Evolutionary conservation across 768 basidiomycete genomes (phyloP), one percentile per base, ranked within the genome.

Genomic region (Lentinula aciculospora): DNA sequence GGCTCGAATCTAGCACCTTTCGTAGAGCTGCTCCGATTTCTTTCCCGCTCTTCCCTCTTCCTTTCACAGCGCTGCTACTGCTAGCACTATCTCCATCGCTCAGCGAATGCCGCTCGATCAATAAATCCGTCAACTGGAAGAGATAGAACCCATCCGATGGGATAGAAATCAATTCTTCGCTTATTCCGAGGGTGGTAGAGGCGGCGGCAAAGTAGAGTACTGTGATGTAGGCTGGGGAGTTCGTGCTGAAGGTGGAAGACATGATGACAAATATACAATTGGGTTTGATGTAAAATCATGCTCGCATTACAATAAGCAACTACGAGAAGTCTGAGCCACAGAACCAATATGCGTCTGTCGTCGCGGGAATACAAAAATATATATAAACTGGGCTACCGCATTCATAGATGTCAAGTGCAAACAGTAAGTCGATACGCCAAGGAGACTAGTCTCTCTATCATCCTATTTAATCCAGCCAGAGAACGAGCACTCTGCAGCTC

Each of bases 161-260:
- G 3, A 92, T 76, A 2, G 68, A 23, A 50, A 93, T 63, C 19
- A 62, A 60, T 65, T 92, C 84, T 51, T 73, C 74, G 10, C 78
- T 77, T 44, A 82, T 73, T 4, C 82, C 79, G n/a, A 82, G 82
- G 13, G 84, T 78, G 1, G 90, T 89, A 5, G 86, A 88, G 6
- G 91, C 87, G 40, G 82, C 78, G 28, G 80, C 81, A 59, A 83
- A 83, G 61, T 82, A 82, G 40, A 83, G 76, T n/a, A 82, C 72
- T 6, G 71, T 78, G 59, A 82, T 75, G 13, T 39, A 13, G 21
- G 51, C 36, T 21, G 36, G 6, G 25, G 23, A 32, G 47, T 15
- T 49, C 21, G 45, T n/a, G n/a, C n/a, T n/a, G n/a, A n/a, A 27
- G 25, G 25, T 13, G 25, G 45, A 27, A 21, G 21, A 46, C 40